A percentile compares a stretch with the other conserved stretches of the same genome.
Conservation (phyloP, 208 protist species). For the Tritrichomonas musculus region DNA sequence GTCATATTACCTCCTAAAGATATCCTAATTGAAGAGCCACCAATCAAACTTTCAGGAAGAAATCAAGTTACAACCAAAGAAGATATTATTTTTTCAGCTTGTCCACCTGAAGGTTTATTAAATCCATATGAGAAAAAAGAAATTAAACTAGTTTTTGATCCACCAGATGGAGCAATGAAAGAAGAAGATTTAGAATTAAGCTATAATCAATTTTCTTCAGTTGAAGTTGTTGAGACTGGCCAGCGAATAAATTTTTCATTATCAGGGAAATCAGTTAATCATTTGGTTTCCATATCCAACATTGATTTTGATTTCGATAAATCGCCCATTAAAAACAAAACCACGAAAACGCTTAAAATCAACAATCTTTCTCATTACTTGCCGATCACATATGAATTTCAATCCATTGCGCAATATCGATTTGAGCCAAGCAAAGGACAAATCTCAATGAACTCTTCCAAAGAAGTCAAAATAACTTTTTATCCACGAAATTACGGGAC, state of each 20-base stretch:
- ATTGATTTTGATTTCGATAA: background rate
- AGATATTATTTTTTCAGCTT: background rate
- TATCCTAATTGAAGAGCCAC: background rate
- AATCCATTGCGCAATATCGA: background rate
- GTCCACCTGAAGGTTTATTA: background rate
- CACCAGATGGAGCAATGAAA: background rate
- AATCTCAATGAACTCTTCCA: background rate
- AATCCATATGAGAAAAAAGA: background rate
- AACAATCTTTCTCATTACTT: background rate
- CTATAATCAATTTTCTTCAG: background rate
- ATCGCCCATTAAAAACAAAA: background rate
- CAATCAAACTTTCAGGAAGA: no score
- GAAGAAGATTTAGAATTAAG: background rate
- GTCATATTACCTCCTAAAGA: background rate
- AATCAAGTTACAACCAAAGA: background rate
- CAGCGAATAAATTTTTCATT: background rate
- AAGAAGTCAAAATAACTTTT: background rate
- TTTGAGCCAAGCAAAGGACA: background rate
- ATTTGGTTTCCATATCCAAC: background rate
- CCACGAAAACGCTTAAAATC: background rate
- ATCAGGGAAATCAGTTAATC: background rate
- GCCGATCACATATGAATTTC: background rate
- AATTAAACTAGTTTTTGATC: background rate
- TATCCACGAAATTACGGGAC: background rate
- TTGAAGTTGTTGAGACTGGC: conserved; percentile 9